Evolutionary conservation across 2,329 filamentous ascomycete species (phyloP), one percentile per base, ranked within the genome.

Genomic region (Calonectria hawksworthii): DNA sequence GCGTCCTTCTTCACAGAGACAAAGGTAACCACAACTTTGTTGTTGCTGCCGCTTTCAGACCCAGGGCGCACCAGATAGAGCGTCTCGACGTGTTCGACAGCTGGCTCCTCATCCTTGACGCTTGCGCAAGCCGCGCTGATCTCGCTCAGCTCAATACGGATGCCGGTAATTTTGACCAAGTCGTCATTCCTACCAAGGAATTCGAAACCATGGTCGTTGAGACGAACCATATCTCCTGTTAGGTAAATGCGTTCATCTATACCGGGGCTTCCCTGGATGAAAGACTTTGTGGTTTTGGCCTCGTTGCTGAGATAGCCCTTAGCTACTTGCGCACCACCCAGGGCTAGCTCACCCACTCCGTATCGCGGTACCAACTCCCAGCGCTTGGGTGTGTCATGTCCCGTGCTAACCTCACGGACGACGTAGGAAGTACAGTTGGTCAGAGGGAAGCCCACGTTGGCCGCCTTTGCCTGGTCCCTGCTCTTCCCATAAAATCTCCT

Each of bases 311-410:
- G 34, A 41, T 63, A 63, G 3, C 56, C 56, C 56, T 63, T 63
- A 7, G 56, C 56, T 5, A 63, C 56, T 11, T 63, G 56, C 1
- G 23, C 56, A 8, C 56, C 56, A 63, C 56, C 56, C 56, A 63
- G 38, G 3, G 56, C 56, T 2, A 63, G 56, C 34, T 63, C 56
- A 2, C 56, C 56, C 5, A 63, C 56, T 26, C 56, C 56, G 18
- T 63, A 63, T 28, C 56, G 56, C 5, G 56, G 56, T 14, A 63
- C 56, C 18, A 63, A 26, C 56, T 63, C 56, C 56, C 56, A 63
- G 8, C 56, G 56, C 36, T 63, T 63, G 14, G 26, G 14, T n/a
- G 14, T 26, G 3, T 41, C 36, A 13, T 63, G 34, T 4, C 23
- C 23, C 18, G 38, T 18, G 7, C 10, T 9, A 38, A 41, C 56